Evolutionary conservation across 371 early-diverging fungal species (phyloP).

Genomic region (Mycotypha africana): DNA sequence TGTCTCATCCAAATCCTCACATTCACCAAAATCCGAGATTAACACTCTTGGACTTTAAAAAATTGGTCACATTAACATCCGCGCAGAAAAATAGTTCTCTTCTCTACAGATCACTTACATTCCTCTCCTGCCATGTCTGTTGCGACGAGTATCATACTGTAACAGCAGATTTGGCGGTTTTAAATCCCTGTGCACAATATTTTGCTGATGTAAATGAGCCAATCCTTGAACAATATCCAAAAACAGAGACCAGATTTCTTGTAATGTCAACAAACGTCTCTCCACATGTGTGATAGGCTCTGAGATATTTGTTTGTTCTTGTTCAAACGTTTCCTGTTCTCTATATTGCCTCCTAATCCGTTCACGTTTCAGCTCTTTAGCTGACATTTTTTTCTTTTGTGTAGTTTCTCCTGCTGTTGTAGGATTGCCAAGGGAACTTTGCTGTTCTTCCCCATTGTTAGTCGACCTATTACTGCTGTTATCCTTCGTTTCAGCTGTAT

Average conservation of each 20-base stretch:
- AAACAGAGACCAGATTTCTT: constrained; percentile 81
- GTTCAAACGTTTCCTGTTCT: constrained; percentile 21
- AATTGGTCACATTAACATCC: constrained; percentile 2
- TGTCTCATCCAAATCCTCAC: constrained; percentile 66
- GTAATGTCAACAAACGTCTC: constrained; percentile 50
- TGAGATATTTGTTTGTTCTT: constrained; percentile 8
- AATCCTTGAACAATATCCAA: constrained; percentile 85
- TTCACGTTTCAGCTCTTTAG: constrained; percentile 32
- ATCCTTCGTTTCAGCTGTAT: background rate
- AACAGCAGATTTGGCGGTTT: constrained; percentile 91
- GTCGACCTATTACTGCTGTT: too few relatives aligned
- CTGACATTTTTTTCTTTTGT: constrained; percentile 7
- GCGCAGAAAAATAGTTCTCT: constrained; percentile 15
- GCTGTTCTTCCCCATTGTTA: background rate
- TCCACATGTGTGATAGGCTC: constrained; percentile 2
- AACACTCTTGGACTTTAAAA: constrained; percentile 67
- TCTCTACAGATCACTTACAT: constrained; percentile 5
- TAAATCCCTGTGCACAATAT: constrained; percentile 86
- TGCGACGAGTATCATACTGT: constrained; percentile 48
- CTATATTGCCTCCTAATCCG: constrained; percentile 25
- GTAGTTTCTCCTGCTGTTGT: background rate
- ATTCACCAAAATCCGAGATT: constrained; percentile 96
- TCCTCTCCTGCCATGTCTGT: constrained; percentile 9
- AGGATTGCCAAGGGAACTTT: background rate
- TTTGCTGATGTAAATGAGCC: constrained; percentile 75